A percentile compares a stretch with the other conserved stretches of the same genome.
Evolutionary conservation across 352 stramenopile species (phyloP).

Genomic region (Elongisporangium undulatum): DNA sequence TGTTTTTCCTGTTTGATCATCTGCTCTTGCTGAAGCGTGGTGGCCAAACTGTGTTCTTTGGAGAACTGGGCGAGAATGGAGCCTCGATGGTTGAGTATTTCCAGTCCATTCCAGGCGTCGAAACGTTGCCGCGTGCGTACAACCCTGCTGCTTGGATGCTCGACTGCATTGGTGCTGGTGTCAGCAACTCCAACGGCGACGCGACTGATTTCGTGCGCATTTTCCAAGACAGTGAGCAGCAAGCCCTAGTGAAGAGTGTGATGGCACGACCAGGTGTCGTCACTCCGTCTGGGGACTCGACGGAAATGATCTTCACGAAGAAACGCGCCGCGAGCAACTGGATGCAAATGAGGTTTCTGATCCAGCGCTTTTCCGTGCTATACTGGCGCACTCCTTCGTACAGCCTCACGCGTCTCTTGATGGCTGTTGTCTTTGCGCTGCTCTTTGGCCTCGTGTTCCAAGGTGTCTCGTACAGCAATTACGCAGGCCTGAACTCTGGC

Average conservation of each 20-base stretch:
- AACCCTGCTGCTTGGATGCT: conserved; percentile 40
- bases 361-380: conserved; percentile 26
- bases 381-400: conserved; percentile 84
- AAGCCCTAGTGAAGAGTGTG: conserved; percentile 17
- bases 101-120: conserved; percentile 39
- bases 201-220: conserved; percentile 20
- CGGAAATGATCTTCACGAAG: conserved; percentile 29
- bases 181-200: conserved; percentile 11
- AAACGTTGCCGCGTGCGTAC: conserved; percentile 32
- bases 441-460: conserved; percentile 62
- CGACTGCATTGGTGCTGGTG: conserved; percentile 31
- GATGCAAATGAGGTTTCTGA: conserved; percentile 22
- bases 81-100: conserved; percentile 72
- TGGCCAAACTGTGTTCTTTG: conserved; percentile 58
- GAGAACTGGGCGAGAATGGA: conserved; percentile 36
- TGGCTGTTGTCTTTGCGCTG: conserved; percentile 45
- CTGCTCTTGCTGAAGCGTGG: conserved; percentile 79
- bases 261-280: conserved; percentile 26
- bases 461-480: conserved; percentile 43
- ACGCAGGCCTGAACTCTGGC: conserved; percentile 29
- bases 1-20: conserved; percentile 65
- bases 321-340: conserved; percentile 21
- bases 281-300: conserved; percentile 16
- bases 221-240: conserved; percentile 26
- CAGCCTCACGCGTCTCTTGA: conserved; percentile 72